Base-by-base conservation (phyloP, 1,139 yeast genomes). In the Candida pseudoviswanathii region DNA sequence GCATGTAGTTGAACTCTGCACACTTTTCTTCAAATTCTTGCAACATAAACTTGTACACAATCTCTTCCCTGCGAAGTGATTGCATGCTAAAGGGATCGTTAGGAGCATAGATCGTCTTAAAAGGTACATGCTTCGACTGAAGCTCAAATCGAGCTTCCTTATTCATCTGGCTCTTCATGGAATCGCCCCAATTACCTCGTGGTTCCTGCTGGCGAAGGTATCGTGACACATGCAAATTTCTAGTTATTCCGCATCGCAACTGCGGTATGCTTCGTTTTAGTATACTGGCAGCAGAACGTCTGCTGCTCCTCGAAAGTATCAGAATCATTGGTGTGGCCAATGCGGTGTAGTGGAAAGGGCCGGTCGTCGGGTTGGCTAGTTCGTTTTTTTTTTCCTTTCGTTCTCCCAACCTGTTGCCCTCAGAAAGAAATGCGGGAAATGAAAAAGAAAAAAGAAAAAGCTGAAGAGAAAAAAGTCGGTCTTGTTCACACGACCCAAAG, bases 31-130 rank as follows among this genome's bases (percentile, higher is more conserved):
- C 45, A 36, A 53, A 53, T 43, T 51, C 51, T 9, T 36, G 26
- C 37, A 53, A 50, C 50, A 52, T 49, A 30, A 51, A 52, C n/a
- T 47, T 38, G 24, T 46, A 44, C 26, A 51, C 44, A 6, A 29
- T 31, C 5, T 38, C 39, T 31, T 50, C 39, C 22, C 56, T 52
- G 24, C 44, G 37, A 34, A 54, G 46, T 32, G 37, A 49, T 2
- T 26, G 26, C 3, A 36, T 27, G 31, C 52, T 44, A 42, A 55
- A 55, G 4, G 57, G 53, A 40, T 52, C 42, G 4, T 30, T 6
- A 2, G 51, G 47, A 22, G 47, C 36, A 6, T 41, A 27, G 9
- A 8, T 27, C 30, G 30, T 27, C 30, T 27, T 27, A 5, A 27
- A 27, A 5, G 9, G 30, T 27, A 27, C 16, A 16, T 16, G 16